Base-by-base conservation (phyloP, 345 rosid genomes). In the Erodium maritimum region DNA sequence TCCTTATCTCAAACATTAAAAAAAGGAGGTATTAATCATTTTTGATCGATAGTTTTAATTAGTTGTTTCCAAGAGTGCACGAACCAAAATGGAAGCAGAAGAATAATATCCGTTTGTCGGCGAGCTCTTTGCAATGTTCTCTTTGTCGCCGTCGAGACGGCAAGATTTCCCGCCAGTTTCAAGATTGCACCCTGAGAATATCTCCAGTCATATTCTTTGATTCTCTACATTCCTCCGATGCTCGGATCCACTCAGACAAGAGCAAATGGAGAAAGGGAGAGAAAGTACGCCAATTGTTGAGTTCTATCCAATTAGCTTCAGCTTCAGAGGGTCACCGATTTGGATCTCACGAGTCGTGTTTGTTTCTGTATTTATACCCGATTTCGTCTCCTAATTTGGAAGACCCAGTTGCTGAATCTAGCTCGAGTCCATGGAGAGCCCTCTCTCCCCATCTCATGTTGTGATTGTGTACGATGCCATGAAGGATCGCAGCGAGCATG, bases 381-480 rank as follows among this genome's bases (percentile, higher is more conserved):
- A n/a, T 51, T 13, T 7, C 0, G 59, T 24, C 13, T 17, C 16
- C 10, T 18, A 18, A 16, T n/a, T 53, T 29, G 37, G 9, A 4
- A 29, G 8, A 29, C 1, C 37, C 37, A 29, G 58, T 52, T 52
- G 5, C 34, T 34, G 50, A 17, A 2, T 17, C 20, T 17, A 22
- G 20, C 21, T 10, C 5, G 9, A 19, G 54, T 55, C 12, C 12
- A 78, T 76, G 83, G 81, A 68, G 68, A 63, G 60, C 55, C 69
- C 75, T 53, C 58, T 57, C 58, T 37, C 76, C 9, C 71, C 69
- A 0, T 75, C 78, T 22, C 46, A 67, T 66, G 74, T 81, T 21
- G 71, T 84, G 54, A 62, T 79, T 3, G 81, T 75, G 1, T 84
- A 71, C 19, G 90, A 84, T 60, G 90, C 84, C 0, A 84, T 81